Conservation (phyloP, 352 stramenopile genomes). For the Pythium chondricola region DNA sequence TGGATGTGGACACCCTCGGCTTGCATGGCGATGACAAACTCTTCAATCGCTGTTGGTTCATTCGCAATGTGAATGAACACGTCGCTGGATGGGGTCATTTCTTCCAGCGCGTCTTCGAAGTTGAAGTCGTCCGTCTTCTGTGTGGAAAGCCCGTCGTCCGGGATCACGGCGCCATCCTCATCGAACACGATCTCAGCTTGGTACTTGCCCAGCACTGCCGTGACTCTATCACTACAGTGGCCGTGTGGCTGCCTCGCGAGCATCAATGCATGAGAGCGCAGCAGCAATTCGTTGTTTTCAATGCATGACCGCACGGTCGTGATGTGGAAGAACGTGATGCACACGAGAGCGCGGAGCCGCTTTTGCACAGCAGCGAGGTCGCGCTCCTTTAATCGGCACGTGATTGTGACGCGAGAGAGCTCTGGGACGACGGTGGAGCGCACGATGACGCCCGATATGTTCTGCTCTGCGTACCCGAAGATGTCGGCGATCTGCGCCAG, state of each 20-base stretch:
- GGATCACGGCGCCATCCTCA: conserved; percentile 23
- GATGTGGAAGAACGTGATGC: conserved; percentile 75
- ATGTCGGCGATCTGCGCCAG: conserved; percentile 64
- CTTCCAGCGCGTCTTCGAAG: conserved; percentile 13
- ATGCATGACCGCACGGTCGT: conserved; percentile 60
- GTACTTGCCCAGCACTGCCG: conserved; percentile 30
- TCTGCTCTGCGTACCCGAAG: conserved; percentile 64
- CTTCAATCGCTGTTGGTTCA: conserved; percentile 34
- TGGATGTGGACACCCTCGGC: conserved; percentile 31
- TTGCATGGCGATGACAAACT: conserved; percentile 33
- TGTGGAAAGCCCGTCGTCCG: conserved; percentile 18
- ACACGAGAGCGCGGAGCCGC: conserved; percentile 51
- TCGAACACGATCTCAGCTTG: conserved; percentile 32
- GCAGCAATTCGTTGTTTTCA: conserved; percentile 52
- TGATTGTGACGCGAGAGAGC: conserved; percentile 72
- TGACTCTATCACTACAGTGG: neutral
- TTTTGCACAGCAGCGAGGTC: conserved; percentile 53
- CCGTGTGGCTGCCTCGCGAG: conserved; percentile 16
- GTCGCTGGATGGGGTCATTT: neutral
- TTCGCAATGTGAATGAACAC: conserved; percentile 50
- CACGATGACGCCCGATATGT: conserved; percentile 69
- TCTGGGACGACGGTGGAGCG: conserved; percentile 66
- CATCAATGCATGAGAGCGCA: conserved; percentile 57
- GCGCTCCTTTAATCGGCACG: conserved; percentile 43
- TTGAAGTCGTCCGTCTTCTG: conserved; percentile 19